These are phyloP conservation scores for Metschnikowia noctiluminum DNA, from an alignment of 805 yeast genomes.

Conservation along the genomic window DNA sequence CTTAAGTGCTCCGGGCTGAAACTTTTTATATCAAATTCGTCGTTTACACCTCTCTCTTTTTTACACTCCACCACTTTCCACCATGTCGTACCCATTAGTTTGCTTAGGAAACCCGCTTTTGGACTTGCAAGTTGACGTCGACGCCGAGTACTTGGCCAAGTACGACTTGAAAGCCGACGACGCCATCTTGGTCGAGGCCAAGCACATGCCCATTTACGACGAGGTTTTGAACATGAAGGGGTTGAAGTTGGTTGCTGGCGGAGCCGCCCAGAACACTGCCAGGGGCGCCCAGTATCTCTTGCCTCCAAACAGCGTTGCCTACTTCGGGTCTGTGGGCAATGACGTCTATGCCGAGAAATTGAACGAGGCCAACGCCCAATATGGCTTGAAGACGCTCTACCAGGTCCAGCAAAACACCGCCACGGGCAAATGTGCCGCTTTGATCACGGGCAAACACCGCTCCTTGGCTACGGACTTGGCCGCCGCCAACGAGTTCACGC, in stretches of 20 bases:
- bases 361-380: slow-evolving; percentile 75
- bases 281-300: slow-evolving; percentile 95
- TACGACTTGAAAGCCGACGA: slow-evolving; percentile 87
- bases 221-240: slow-evolving; percentile 64
- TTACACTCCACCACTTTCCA: neutral
- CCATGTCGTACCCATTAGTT: slow-evolving; percentile 65
- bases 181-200: slow-evolving; percentile 83
- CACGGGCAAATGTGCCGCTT: slow-evolving; percentile 98
- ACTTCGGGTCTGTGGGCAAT: slow-evolving; percentile 95
- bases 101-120: slow-evolving; percentile 92
- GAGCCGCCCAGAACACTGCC: slow-evolving; percentile 99
- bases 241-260: slow-evolving; percentile 87
- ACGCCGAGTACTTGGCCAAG: slow-evolving; percentile 64
- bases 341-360: slow-evolving; percentile 84
- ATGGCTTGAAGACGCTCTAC: slow-evolving; percentile 86
- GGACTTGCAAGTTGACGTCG: slow-evolving; percentile 80
- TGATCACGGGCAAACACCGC: slow-evolving; percentile 83
- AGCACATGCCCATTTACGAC: slow-evolving; percentile 80
- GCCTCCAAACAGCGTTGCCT: slow-evolving; percentile 77
- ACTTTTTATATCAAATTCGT: neutral
- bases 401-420: slow-evolving; percentile 71
- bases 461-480: slow-evolving; percentile 94
- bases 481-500: slow-evolving; percentile 96
- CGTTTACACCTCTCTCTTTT: neutral
- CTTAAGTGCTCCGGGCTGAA: too few relatives aligned